Percentiles rank a stretch among this genome's conserved stretches.
These are phyloP conservation scores for Emericellopsis cladophorae DNA, from an alignment of 2,329 filamentous ascomycete species.

Conservation along the genomic window DNA sequence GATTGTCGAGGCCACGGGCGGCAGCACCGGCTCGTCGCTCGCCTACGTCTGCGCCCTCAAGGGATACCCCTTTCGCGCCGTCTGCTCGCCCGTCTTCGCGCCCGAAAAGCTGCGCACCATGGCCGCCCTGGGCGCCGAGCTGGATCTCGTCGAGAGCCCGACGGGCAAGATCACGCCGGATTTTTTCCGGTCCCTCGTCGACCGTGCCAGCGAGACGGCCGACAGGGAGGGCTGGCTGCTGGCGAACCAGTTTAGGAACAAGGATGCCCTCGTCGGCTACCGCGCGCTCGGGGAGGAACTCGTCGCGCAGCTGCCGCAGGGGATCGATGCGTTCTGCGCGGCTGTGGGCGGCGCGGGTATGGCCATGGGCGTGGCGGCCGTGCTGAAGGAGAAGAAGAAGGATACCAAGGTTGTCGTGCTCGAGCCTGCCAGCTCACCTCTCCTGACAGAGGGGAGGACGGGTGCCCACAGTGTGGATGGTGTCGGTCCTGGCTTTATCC, in stretches of 20 bases:
- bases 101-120: constrained; percentile 6
- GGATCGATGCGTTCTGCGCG: constrained; percentile 5
- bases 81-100: constrained; percentile 3
- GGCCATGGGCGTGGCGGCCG: constrained; percentile 3
- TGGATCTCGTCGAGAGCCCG: constrained; percentile 4
- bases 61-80: constrained; percentile 8
- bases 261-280: constrained; percentile 5
- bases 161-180: constrained; percentile 4
- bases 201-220: neutral
- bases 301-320: constrained; percentile 2
- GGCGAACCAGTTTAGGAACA: constrained; percentile 5
- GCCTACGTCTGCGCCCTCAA: constrained; percentile 8
- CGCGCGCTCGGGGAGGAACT: constrained; percentile 3
- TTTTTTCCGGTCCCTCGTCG: constrained; percentile 2
- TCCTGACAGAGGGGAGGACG: neutral
- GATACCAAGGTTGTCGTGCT: constrained; percentile 2
- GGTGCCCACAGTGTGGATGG: constrained; percentile 3
- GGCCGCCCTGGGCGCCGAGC: constrained; percentile 4
- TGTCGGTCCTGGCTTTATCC: constrained; percentile 1
- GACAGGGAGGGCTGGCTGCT: neutral
- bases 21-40: constrained; percentile 5
- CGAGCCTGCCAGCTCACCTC: constrained; percentile 1
- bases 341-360: constrained; percentile 5
- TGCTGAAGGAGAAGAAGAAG: neutral
- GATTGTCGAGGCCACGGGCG: constrained; percentile 5